These are phyloP conservation scores for Discostella pseudostelligera DNA, from an alignment of 108 stramenopile species.

Conservation along the genomic window DNA sequence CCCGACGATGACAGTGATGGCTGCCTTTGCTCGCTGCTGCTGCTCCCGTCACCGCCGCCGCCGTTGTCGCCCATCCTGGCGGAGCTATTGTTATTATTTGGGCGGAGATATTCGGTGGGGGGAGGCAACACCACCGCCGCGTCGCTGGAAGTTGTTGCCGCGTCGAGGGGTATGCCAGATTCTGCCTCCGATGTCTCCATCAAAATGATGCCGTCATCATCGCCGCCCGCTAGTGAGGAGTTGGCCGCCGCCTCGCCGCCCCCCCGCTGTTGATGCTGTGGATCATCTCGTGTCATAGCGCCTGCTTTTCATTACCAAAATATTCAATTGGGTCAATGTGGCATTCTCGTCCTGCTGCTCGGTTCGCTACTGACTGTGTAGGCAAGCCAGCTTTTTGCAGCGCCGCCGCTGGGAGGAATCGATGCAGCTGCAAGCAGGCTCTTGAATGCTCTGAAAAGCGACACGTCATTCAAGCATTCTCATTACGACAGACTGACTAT, in stretches of 20 bases:
- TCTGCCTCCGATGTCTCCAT: neutral
- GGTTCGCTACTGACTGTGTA: too few relatives aligned
- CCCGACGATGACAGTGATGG: neutral
- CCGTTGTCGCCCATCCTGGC: neutral
- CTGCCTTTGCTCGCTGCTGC: neutral
- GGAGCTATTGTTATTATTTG: constrained; percentile 2
- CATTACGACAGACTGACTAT: too few relatives aligned
- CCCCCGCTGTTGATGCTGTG: too few relatives aligned
- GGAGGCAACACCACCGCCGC: constrained; percentile 19
- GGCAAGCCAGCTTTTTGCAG: too few relatives aligned
- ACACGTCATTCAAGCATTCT: too few relatives aligned
- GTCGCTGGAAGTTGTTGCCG: constrained; percentile 27
- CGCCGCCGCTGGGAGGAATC: too few relatives aligned
- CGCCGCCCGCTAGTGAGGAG: neutral
- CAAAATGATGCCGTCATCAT: neutral
- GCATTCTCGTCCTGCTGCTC: too few relatives aligned
- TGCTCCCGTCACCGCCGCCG: neutral
- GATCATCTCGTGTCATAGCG: too few relatives aligned
- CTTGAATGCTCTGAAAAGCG: too few relatives aligned
- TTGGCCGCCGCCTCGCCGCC: neutral
- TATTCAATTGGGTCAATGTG: too few relatives aligned
- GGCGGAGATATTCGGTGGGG: neutral
- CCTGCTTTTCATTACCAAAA: too few relatives aligned
- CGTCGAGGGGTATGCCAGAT: constrained; percentile 13
- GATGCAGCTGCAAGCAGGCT: too few relatives aligned